Percentiles rank a stretch among this genome's conserved stretches.
These are phyloP conservation scores for Camellia lanceoleosa DNA, from an alignment of 148 eudicot genomes.

Conservation along the genomic window DNA sequence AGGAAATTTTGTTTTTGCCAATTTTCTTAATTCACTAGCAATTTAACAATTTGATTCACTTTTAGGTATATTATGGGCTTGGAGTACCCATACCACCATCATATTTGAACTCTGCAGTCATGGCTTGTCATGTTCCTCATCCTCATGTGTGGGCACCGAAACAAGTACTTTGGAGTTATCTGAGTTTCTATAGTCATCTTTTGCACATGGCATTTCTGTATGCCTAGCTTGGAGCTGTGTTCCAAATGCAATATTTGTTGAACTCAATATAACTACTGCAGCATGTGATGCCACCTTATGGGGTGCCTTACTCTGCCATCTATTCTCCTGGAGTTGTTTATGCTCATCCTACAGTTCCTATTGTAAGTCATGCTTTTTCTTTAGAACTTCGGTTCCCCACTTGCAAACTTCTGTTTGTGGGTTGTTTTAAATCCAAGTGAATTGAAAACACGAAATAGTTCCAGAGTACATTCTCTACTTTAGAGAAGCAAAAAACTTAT, in stretches of 20 bases:
- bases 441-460: not conserved
- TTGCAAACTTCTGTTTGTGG: not conserved
- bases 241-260: not conserved
- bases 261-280: conserved; percentile 15
- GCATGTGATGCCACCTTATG: conserved; percentile 56
- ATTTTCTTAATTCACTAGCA: not conserved
- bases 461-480: not conserved
- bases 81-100: conserved; percentile 46
- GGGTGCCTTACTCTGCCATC: conserved; percentile 56
- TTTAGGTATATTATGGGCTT: conserved; percentile 51
- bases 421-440: not conserved
- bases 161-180: conserved; percentile 29
- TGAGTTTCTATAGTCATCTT: not conserved
- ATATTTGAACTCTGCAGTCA: conserved; percentile 40
- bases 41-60: conserved; percentile 12
- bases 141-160: conserved; percentile 52
- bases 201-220: not conserved
- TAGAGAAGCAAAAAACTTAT: not conserved
- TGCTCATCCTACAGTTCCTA: conserved; percentile 48
- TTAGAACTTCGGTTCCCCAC: not conserved
- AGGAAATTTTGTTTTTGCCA: not conserved
- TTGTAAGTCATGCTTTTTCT: conserved; percentile 33
- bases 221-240: not conserved
- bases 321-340: conserved; percentile 58
- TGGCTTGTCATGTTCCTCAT: conserved; percentile 45